Evolutionary conservation across 768 basidiomycete species (phyloP).

Genomic region (Pilatotrama ljubarskyi): DNA sequence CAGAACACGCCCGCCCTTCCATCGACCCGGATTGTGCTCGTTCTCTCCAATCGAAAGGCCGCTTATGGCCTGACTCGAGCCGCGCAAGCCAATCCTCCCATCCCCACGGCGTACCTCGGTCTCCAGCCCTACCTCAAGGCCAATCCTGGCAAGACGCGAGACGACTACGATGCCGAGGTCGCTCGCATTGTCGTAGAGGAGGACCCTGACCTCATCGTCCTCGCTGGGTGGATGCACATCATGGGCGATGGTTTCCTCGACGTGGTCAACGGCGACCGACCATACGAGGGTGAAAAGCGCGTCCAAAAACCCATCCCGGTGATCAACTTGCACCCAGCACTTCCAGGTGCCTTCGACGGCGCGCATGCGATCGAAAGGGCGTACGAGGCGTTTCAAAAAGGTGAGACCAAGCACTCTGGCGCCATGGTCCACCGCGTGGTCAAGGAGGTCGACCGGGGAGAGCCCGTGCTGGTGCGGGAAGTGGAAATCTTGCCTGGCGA

Average conservation of each 20-base stretch:
- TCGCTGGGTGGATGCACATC: conserved; percentile 99
- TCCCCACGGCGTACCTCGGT: conserved; percentile 79
- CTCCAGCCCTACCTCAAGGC: conserved; percentile 82
- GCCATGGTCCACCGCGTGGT: conserved; percentile 95
- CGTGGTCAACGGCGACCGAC: conserved; percentile 48
- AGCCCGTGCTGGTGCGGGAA: conserved; percentile 80
- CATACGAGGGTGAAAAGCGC: conserved; percentile 36
- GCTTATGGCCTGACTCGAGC: conserved; percentile 91
- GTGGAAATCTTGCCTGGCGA: conserved; percentile 76
- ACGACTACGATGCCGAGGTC: conserved; percentile 84
- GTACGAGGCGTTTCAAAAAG: conserved; percentile 82
- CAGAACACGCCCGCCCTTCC: conserved; percentile 74
- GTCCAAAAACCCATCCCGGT: conserved; percentile 60
- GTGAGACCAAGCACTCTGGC: conserved; percentile 77
- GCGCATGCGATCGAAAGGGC: conserved; percentile 89
- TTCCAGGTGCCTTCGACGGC: conserved; percentile 96
- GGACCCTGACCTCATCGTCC: conserved; percentile 81
- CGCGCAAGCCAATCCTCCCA: conserved; percentile 62
- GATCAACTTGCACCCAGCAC: conserved; percentile 95
- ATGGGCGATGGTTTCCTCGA: conserved; percentile 81
- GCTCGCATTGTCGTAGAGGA: conserved; percentile 63
- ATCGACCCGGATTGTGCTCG: conserved; percentile 68
- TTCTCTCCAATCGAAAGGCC: conserved; percentile 89
- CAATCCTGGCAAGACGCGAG: conserved; percentile 68
- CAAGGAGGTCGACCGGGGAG: conserved; percentile 89